Conservation (phyloP, 176 grass and related monocot species). For the Avena insularis region DNA sequence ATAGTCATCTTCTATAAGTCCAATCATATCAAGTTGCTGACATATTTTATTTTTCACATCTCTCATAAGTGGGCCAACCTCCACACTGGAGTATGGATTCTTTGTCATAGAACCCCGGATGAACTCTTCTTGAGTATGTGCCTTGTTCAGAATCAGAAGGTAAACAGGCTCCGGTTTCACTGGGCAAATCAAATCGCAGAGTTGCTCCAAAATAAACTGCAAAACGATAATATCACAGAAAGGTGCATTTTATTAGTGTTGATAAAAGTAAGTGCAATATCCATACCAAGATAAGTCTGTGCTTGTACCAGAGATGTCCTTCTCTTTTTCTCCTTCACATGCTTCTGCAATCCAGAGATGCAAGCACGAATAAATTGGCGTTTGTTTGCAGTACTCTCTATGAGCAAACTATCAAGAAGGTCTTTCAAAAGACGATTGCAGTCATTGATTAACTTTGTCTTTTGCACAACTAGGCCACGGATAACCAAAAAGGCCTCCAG, state of each 20-base stretch:
- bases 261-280: conserved; percentile 32
- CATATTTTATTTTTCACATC: conserved; percentile 99
- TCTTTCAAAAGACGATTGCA: conserved; percentile 93
- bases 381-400: conserved; percentile 92
- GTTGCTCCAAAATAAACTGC: conserved; percentile 98
- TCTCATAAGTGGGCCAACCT: conserved; percentile 96
- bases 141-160: conserved; percentile 93
- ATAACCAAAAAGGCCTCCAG: conserved; percentile 91
- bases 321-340: conserved; percentile 78
- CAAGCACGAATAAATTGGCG: conserved; percentile 94
- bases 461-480: conserved; percentile 92
- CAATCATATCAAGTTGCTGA: conserved; percentile 91
- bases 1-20: conserved; percentile 94
- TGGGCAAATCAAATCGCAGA: conserved; percentile 97
- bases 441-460: conserved; percentile 97
- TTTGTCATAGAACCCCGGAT: conserved; percentile 97
- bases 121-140: conserved; percentile 98
- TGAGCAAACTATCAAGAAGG: conserved; percentile 86
- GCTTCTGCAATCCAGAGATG: conserved; percentile 91
- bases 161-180: conserved; percentile 92
- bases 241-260: conserved; percentile 28
- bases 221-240: conserved; percentile 37
- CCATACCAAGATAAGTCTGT: conserved; percentile 8
- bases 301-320: conserved; percentile 82
- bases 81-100: conserved; percentile 89